phyloP scores from a whole-genome alignment of 2,329 filamentous ascomycete species.

The Sarocladium kiliense region DNA sequence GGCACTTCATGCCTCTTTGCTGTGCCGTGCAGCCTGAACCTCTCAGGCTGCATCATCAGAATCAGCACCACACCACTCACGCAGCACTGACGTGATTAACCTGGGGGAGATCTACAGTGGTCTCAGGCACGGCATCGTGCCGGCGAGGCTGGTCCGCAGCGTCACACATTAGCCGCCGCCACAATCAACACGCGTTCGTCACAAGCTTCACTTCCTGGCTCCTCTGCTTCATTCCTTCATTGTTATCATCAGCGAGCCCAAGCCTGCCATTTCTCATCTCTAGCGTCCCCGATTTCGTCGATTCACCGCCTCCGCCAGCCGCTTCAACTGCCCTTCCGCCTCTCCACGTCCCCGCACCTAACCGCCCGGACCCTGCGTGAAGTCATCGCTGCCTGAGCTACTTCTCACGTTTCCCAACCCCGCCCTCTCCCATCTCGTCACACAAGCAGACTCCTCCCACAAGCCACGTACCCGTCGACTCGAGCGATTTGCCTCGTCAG shows the following conservation, averaged over 20 bases:
- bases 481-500: neutral
- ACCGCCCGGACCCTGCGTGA: constrained; percentile 6
- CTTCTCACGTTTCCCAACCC: neutral
- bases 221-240: neutral
- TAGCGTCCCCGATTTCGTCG: neutral
- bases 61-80: neutral
- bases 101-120: neutral
- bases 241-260: neutral
- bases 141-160: neutral
- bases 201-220: neutral
- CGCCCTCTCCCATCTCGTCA: neutral
- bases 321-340: neutral
- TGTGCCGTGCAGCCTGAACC: neutral
- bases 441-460: neutral
- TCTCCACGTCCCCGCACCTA: constrained; percentile 4
- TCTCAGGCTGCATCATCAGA: neutral
- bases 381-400: constrained; percentile 9
- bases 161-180: neutral
- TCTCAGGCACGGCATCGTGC: neutral
- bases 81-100: too few relatives aligned
- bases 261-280: neutral
- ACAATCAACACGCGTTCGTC: neutral
- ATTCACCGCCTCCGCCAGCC: neutral
- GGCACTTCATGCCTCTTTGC: too few relatives aligned
- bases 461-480: neutral